These are phyloP conservation scores for Aureobasidium sp. DNA, from an alignment of 2,329 filamentous ascomycete species.

Conservation along the genomic window DNA sequence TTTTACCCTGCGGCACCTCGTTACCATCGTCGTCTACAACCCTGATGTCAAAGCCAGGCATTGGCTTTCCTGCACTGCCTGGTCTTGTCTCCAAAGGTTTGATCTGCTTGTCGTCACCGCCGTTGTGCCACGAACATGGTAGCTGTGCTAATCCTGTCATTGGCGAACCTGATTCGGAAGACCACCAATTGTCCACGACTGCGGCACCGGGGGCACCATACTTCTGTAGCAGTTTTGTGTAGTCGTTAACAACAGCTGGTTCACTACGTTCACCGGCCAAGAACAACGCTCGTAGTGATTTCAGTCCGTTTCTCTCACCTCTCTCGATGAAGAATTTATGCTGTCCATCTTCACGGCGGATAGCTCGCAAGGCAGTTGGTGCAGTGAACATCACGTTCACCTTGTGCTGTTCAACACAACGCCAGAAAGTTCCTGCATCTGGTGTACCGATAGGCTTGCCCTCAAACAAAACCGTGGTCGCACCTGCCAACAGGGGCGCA, in stretches of 20 bases:
- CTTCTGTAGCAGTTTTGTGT: conserved; percentile 62
- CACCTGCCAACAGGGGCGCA: conserved; percentile 75
- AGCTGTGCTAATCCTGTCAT: conserved; percentile 60
- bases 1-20: conserved; percentile 62
- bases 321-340: conserved; percentile 57
- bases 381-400: conserved; percentile 82
- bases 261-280: conserved; percentile 86
- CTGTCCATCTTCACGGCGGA: conserved; percentile 75
- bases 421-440: conserved; percentile 81
- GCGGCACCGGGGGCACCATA: conserved; percentile 57
- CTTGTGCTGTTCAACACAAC: conserved; percentile 74
- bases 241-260: conserved; percentile 74
- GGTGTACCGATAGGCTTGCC: conserved; percentile 91
- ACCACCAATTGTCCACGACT: conserved; percentile 70
- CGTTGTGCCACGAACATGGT: conserved; percentile 38
- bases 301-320: conserved; percentile 64
- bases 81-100: conserved; percentile 61
- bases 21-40: conserved; percentile 74
- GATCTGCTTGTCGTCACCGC: conserved; percentile 51
- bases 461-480: conserved; percentile 82
- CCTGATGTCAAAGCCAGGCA: conserved; percentile 84
- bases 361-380: conserved; percentile 78
- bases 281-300: conserved; percentile 65
- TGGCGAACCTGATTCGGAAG: conserved; percentile 61
- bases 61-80: conserved; percentile 81